These are phyloP conservation scores for Nannizziopsis barbatae DNA, from an alignment of 2,329 filamentous ascomycete genomes.

Conservation along the genomic window DNA sequence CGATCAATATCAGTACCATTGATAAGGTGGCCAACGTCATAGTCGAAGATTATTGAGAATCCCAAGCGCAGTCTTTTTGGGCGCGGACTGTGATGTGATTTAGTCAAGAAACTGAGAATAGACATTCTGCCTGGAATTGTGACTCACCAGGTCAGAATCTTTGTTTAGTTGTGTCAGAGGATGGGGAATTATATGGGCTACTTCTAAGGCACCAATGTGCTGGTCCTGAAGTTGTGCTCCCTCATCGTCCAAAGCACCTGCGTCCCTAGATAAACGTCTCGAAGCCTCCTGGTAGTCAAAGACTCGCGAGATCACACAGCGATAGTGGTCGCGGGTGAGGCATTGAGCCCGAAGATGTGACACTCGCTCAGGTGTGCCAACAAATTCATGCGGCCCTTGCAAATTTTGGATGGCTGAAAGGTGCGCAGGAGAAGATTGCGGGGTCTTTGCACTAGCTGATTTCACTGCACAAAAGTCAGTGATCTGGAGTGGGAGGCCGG, in stretches of 20 bases:
- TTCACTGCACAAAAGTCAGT: conserved; percentile 13
- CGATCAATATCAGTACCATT: conserved; percentile 32
- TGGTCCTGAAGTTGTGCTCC: conserved; percentile 9
- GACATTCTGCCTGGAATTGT: neutral
- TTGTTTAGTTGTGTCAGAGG: conserved; percentile 13
- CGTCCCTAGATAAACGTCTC: conserved; percentile 8
- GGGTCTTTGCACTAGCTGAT: conserved; percentile 12
- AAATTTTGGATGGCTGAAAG: conserved; percentile 12
- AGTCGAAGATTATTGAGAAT: conserved; percentile 37
- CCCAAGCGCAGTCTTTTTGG: conserved; percentile 25
- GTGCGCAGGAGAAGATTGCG: conserved; percentile 15
- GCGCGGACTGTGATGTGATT: conserved; percentile 15
- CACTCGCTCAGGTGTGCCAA: conserved; percentile 1
- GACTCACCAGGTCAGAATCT: conserved; percentile 14
- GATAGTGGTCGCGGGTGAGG: conserved; percentile 16
- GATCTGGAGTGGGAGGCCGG: neutral
- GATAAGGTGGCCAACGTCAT: conserved; percentile 27
- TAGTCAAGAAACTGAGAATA: neutral
- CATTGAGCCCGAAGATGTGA: conserved; percentile 10
- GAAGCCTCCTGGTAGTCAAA: conserved; percentile 15
- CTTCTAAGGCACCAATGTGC: conserved; percentile 12
- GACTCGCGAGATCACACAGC: conserved; percentile 16
- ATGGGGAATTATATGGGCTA: conserved; percentile 18
- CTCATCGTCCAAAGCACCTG: conserved; percentile 16
- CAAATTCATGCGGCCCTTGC: conserved; percentile 7